Evolutionary conservation across 2,329 filamentous ascomycete genomes (phyloP), one percentile per base, ranked within the genome.

Genomic region (Bipolaris cookei): DNA sequence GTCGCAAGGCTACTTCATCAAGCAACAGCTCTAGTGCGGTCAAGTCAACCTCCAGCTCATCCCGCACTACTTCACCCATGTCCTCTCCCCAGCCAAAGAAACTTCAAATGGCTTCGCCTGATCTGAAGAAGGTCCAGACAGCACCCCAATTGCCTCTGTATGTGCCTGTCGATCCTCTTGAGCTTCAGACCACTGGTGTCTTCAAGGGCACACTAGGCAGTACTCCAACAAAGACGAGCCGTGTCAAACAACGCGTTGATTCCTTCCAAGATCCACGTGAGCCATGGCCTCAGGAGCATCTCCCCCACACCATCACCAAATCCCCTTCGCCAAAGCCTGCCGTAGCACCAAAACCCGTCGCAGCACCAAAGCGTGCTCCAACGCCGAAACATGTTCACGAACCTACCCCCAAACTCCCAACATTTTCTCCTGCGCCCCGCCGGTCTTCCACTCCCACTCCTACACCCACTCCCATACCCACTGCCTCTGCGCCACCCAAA

Each of bases 251-350:
- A 53, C 61, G 64, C 35, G 46, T 65, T 21, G 63, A 62, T 52
- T 71, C 72, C 1, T 61, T 68, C 46, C 66, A 70, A 21, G 62
- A 57, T 51, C 58, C 54, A 30, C 59, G 67, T 16, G 67, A 68
- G 28, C 59, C 68, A 34, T 68, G 66, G 69, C 66, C 67, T 10
- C 59, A 68, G n/a, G 53, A 51, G 8, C 56, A 58, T 38, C 50
- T 60, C 39, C 46, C 47, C 39, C 50, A 50, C 30, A 23, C 56
- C 8, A 54, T 58, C 41, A 20, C 50, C 39, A 56, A 53, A 42
- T 53, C 43, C 28, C 50, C 54, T 8, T 42, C 54, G 35, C 54
- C 49, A 47, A 56, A 51, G 39, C 39, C 39, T 14, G 51, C 42
- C 43, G 20, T 37, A 30, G 23, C 42, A 3, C 30, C 54, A 42